A percentile compares a stretch with the other conserved stretches of the same genome.
Evolutionary conservation across 2,329 filamentous ascomycete genomes (phyloP).

Genomic region (Sphaerulina musiva): DNA sequence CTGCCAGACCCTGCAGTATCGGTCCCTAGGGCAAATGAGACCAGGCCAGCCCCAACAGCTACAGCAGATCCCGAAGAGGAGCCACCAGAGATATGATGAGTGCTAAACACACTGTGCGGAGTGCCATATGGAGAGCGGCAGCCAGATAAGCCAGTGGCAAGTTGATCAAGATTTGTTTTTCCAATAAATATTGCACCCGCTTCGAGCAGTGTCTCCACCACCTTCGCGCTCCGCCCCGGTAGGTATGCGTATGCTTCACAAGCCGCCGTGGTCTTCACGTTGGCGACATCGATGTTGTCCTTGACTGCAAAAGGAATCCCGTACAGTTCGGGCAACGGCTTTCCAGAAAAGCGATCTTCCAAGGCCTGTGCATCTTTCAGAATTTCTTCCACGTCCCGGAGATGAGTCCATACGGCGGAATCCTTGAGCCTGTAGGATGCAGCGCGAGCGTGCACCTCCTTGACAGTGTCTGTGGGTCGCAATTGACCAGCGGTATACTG

Average conservation of each 20-base stretch:
- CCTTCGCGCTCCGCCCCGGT: constrained; percentile 44
- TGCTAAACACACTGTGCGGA: constrained; percentile 48
- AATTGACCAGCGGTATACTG: constrained; percentile 43
- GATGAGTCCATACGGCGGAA: constrained; percentile 48
- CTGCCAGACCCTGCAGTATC: constrained; percentile 52
- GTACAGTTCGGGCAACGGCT: constrained; percentile 46
- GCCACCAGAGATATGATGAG: constrained; percentile 50
- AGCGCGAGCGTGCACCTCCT: constrained; percentile 43
- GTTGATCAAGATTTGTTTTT: constrained; percentile 57
- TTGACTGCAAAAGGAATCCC: constrained; percentile 54
- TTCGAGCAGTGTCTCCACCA: constrained; percentile 45
- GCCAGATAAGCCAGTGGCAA: constrained; percentile 56
- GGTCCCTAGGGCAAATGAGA: constrained; percentile 52
- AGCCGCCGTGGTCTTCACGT: constrained; percentile 47
- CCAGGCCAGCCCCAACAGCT: constrained; percentile 48
- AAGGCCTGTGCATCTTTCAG: constrained; percentile 40
- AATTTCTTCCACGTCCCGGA: constrained; percentile 37
- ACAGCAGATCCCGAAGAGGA: constrained; percentile 53
- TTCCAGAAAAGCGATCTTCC: constrained; percentile 36
- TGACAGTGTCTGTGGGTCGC: constrained; percentile 39
- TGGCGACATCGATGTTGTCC: constrained; percentile 50
- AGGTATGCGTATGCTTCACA: constrained; percentile 47
- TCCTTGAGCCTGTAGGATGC: constrained; percentile 45
- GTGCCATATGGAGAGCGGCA: constrained; percentile 54
- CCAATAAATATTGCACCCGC: constrained; percentile 54